phyloP scores from a whole-genome alignment of 345 rosid genomes.

The Murraya paniculata region DNA sequence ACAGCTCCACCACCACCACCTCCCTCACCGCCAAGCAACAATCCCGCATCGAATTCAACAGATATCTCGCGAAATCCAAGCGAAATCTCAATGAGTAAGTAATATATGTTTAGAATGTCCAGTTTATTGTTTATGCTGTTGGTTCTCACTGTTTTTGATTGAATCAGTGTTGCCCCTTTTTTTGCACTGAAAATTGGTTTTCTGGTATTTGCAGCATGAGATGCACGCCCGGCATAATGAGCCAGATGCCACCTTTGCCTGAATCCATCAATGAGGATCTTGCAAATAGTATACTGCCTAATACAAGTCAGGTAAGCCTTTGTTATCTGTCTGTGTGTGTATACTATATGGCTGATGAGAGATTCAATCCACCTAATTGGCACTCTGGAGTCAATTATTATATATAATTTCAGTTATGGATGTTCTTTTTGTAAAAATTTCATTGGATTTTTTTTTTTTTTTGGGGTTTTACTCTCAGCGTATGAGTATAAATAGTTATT shows the following conservation, averaged over 20 bases:
- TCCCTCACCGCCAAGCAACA: no score
- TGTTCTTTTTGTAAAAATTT: not conserved
- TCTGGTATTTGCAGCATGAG: constrained; percentile 58
- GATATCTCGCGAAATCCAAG: no score
- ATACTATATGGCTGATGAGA: not conserved
- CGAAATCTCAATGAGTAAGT: constrained; percentile 82
- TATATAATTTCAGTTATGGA: not conserved
- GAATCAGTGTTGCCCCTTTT: constrained; percentile 4
- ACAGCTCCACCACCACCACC: no score
- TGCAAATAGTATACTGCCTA: constrained; percentile 54
- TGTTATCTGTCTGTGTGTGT: not conserved
- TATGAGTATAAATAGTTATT: not conserved
- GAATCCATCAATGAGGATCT: constrained; percentile 65
- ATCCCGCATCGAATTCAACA: no score
- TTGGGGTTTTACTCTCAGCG: not conserved
- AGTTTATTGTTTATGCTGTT: constrained; percentile 7
- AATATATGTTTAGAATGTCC: constrained; percentile 15
- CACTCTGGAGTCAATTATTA: not conserved
- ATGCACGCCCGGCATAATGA: constrained; percentile 81
- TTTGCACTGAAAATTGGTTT: constrained; percentile 15
- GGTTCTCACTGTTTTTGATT: constrained; percentile 1
- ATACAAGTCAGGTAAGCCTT: constrained; percentile 45
- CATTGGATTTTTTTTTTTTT: not conserved
- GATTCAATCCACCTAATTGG: not conserved
- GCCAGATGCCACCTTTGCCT: constrained; percentile 85